These are phyloP conservation scores for Apiospora sp. DNA, from an alignment of 2,329 filamentous ascomycete species.

Conservation along the genomic window DNA sequence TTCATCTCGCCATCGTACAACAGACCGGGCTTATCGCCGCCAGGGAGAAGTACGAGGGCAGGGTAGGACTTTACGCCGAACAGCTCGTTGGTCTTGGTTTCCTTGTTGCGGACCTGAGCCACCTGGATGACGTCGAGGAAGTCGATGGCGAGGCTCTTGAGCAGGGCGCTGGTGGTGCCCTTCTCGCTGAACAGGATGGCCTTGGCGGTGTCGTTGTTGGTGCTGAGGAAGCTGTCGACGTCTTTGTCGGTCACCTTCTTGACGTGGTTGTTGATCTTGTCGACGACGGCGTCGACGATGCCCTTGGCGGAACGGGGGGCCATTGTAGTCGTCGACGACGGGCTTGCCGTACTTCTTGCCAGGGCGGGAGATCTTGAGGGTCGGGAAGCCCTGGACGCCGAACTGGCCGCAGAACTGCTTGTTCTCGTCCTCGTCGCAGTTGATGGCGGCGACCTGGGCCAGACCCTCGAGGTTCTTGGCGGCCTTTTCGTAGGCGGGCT, in stretches of 20 bases:
- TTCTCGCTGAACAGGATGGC: slow-evolving; percentile 95
- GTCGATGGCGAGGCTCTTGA: slow-evolving; percentile 88
- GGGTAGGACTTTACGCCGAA: slow-evolving; percentile 84
- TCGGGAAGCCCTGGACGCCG: slow-evolving; percentile 94
- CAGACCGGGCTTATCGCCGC: slow-evolving; percentile 71
- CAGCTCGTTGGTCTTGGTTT: slow-evolving; percentile 72
- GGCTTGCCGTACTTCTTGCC: slow-evolving; percentile 80
- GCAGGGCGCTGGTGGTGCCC: slow-evolving; percentile 81
- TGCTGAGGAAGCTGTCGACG: slow-evolving; percentile 75
- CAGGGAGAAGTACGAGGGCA: slow-evolving; percentile 80
- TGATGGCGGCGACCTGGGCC: slow-evolving; percentile 91
- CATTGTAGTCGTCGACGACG: slow-evolving; percentile 89
- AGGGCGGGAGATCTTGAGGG: slow-evolving; percentile 90
- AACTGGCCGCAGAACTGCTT: slow-evolving; percentile 85
- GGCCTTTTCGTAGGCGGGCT: slow-evolving; percentile 94
- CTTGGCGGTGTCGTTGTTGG: slow-evolving; percentile 76
- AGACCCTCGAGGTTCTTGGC: slow-evolving; percentile 89
- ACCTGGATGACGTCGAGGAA: slow-evolving; percentile 82
- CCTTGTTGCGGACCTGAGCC: slow-evolving; percentile 85
- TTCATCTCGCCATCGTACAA: slow-evolving; percentile 85
- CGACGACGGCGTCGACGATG: slow-evolving; percentile 85
- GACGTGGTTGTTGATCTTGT: slow-evolving; percentile 92
- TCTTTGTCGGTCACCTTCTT: slow-evolving; percentile 82
- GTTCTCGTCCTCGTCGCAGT: slow-evolving; percentile 94
- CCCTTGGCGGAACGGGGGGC: slow-evolving; percentile 79